These are phyloP conservation scores for Fusarium subglutinans DNA, from an alignment of 2,329 filamentous ascomycete species.

Conservation along the genomic window DNA sequence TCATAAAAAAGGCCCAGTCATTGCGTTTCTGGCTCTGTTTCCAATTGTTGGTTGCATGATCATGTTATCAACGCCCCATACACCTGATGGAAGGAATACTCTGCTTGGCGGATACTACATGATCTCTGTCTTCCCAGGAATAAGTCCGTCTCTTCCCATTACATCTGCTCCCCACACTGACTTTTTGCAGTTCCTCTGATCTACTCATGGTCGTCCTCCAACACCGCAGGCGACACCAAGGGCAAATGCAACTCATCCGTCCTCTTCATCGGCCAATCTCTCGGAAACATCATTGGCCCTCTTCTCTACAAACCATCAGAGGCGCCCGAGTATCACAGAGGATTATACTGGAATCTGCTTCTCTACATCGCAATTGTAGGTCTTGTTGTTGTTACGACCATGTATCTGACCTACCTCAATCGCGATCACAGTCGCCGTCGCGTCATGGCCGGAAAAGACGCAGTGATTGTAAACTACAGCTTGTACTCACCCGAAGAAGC, in stretches of 20 bases:
- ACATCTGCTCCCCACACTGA: fast-evolving
- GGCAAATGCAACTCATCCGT: slow-evolving; percentile 70
- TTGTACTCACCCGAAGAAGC: slow-evolving; percentile 12
- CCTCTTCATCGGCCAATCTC: slow-evolving; percentile 68
- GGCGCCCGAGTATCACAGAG: slow-evolving; percentile 51
- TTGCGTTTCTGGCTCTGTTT: slow-evolving; percentile 64
- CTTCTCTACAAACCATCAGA: slow-evolving; percentile 44
- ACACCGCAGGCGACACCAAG: slow-evolving; percentile 73
- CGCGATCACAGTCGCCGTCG: slow-evolving; percentile 61
- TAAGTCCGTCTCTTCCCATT: slow-evolving; percentile 1
- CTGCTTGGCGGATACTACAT: slow-evolving; percentile 67
- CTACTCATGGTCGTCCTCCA: slow-evolving; percentile 66
- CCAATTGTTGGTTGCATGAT: slow-evolving; percentile 59
- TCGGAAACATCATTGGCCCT: slow-evolving; percentile 69
- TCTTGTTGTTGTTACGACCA: slow-evolving; percentile 39
- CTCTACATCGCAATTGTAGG: slow-evolving; percentile 66
- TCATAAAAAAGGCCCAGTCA: slow-evolving; percentile 67
- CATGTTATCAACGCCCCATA: slow-evolving; percentile 60
- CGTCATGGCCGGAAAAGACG: slow-evolving; percentile 64
- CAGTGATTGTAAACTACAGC: slow-evolving; percentile 59
- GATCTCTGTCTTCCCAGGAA: slow-evolving; percentile 66
- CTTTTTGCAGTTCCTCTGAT: slow-evolving; percentile 57
- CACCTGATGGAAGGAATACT: slow-evolving; percentile 47
- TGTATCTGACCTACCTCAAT: slow-evolving; percentile 58
- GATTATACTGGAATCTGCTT: slow-evolving; percentile 65